Evolutionary conservation across 2,329 filamentous ascomycete genomes (phyloP).

Genomic region (Aureobasidium sp.): DNA sequence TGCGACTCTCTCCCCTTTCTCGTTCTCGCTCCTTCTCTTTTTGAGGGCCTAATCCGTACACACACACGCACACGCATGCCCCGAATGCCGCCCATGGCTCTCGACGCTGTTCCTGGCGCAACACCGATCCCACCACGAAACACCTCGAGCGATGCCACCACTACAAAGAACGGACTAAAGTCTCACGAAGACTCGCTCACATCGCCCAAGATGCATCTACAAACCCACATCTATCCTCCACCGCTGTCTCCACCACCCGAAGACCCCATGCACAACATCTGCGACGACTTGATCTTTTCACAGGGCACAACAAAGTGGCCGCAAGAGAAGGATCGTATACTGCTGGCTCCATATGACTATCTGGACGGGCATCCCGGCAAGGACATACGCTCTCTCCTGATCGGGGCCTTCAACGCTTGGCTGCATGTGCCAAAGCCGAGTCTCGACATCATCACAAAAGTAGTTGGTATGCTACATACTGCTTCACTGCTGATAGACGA

Average conservation of each 20-base stretch:
- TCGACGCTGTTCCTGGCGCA: conserved; percentile 15
- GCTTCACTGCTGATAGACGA: conserved; percentile 79
- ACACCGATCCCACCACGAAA: conserved; percentile 14
- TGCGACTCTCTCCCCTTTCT: neutral
- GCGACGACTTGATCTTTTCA: conserved; percentile 30
- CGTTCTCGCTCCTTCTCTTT: neutral
- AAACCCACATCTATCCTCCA: neutral
- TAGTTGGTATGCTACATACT: conserved; percentile 79
- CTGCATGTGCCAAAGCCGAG: conserved; percentile 63
- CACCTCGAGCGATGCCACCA: conserved; percentile 11
- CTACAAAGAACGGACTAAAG: conserved; percentile 9
- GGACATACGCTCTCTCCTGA: conserved; percentile 72
- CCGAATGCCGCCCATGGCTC: conserved; percentile 3
- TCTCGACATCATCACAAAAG: conserved; percentile 66
- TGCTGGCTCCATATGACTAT: conserved; percentile 74
- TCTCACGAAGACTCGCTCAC: neutral
- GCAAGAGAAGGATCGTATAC: conserved; percentile 65
- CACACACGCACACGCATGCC: neutral
- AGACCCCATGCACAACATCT: conserved; percentile 16
- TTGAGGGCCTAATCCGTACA: neutral
- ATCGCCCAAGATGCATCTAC: conserved; percentile 8
- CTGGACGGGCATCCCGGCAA: conserved; percentile 72
- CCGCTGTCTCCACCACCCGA: conserved; percentile 6
- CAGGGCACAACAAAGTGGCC: conserved; percentile 51
- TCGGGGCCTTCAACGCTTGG: conserved; percentile 74